Base-by-base conservation (phyloP, 352 stramenopile species). In the Pseudoperonospora humuli region DNA sequence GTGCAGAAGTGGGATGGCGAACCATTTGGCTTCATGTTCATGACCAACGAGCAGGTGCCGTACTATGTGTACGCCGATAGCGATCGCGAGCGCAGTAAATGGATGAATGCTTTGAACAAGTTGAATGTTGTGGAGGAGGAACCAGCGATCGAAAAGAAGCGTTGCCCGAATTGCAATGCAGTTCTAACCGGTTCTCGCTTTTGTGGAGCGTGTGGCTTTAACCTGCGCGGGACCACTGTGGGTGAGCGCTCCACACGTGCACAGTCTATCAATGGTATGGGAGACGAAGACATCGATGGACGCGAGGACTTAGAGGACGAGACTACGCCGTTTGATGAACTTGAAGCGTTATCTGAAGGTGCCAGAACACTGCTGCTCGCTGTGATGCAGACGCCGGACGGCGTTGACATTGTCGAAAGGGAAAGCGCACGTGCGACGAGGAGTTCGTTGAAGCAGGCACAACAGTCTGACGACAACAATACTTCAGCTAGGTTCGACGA, bases 11-110 rank as follows among this genome's bases (percentile, higher is more conserved):
- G 80, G 80, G 83, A 93, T 50, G 80, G 83, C 6, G 80, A 92
- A 38, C 70, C 76, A 3, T 90, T 89, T 44, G 80, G 80, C 2
- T 94, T 94, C 50, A 93, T 91, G 80, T 94, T 94, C 54, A 86
- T 88, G 67, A 94, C 83, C 13, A 85, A 57, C 25, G 83, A 94
- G 31, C 78, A 90, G 44, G 75, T 93, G n/a, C 83, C 83, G 24
- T 94, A 93, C 58, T 94, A 93, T 45, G 83, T 94, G 25, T 94
- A 91, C 49, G 83, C 83, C 0, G 83, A 93, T 54, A 94, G 89
- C 29, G 80, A 93, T 40, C 75, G 78, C 2, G 80, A 94, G 52
- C 83, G 81, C 23, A 84, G 68, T 28, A 92, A 93, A 50, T 94
- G 83, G 83, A 89, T 94, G 68, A 86, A 74, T 15, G 83, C 83